These are phyloP conservation scores for Cryptosporidium baileyi DNA, from an alignment of 169 alveolate genomes.

Conservation along the genomic window DNA sequence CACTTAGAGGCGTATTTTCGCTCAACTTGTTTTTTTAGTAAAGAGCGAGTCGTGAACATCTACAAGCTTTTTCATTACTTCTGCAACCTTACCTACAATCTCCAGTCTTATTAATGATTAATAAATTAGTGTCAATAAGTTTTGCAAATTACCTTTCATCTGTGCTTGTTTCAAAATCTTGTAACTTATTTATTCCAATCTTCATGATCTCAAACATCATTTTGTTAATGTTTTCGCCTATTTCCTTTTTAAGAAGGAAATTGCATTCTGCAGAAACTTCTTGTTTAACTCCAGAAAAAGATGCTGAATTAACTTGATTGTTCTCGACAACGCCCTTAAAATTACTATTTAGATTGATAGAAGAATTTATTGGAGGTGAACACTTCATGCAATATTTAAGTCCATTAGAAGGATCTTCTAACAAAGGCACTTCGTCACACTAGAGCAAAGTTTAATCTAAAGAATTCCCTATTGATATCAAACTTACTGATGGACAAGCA, in stretches of 20 bases:
- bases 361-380: constrained; percentile 52
- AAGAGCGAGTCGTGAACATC: background rate
- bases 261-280: no score
- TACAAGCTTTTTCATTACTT: constrained; percentile 22
- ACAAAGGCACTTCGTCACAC: constrained; percentile 67
- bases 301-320: background rate
- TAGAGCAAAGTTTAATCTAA: background rate
- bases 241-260: background rate
- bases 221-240: background rate
- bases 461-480: background rate
- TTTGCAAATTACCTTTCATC: constrained; percentile 25
- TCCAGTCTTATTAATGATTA: constrained; percentile 7
- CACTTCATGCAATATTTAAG: constrained; percentile 58
- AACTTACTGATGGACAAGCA: constrained; percentile 70
- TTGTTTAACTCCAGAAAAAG: background rate
- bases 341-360: background rate
- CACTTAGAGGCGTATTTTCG: no score
- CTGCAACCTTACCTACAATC: constrained; percentile 38
- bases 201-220: constrained; percentile 8
- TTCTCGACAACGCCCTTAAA: background rate
- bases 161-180: background rate
- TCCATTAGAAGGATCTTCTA: constrained; percentile 64
- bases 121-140: background rate
- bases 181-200: constrained; percentile 1
- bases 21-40: background rate